These are phyloP conservation scores for Botryotinia narcissicola DNA, from an alignment of 2,329 filamentous ascomycete species.

Conservation along the genomic window DNA sequence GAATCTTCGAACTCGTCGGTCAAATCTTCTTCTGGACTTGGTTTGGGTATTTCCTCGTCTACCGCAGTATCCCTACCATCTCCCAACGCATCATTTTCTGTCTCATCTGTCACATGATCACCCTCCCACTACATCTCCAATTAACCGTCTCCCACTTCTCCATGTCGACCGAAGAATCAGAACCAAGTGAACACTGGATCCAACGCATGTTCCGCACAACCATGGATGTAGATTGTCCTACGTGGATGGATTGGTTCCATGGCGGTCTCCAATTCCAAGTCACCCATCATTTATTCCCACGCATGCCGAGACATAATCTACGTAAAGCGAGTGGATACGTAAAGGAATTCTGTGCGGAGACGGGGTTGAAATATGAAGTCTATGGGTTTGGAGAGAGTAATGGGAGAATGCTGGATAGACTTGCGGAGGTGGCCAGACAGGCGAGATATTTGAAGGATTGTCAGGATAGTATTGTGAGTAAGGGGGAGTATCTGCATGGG, in stretches of 20 bases:
- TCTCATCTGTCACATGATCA: slow-evolving; percentile 75
- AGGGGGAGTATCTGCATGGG: slow-evolving; percentile 34
- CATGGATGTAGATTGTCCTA: slow-evolving; percentile 87
- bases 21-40: slow-evolving; percentile 82
- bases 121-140: slow-evolving; percentile 80
- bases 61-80: slow-evolving; percentile 66
- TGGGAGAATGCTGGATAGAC: slow-evolving; percentile 70
- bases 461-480: slow-evolving; percentile 48
- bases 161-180: slow-evolving; percentile 87
- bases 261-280: slow-evolving; percentile 88
- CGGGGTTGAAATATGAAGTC: slow-evolving; percentile 78
- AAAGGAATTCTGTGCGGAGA: slow-evolving; percentile 76
- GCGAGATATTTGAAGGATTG: slow-evolving; percentile 75
- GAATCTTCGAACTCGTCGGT: slow-evolving; percentile 74
- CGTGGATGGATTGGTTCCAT: slow-evolving; percentile 86
- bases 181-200: slow-evolving; percentile 79
- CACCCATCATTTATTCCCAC: slow-evolving; percentile 80
- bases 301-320: slow-evolving; percentile 82
- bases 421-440: slow-evolving; percentile 78
- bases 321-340: slow-evolving; percentile 72
- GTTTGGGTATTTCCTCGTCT: slow-evolving; percentile 79
- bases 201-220: slow-evolving; percentile 90
- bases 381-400: slow-evolving; percentile 88
- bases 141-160: slow-evolving; percentile 91
- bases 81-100: slow-evolving; percentile 71